These are phyloP conservation scores for Penicillium sp. DNA, from an alignment of 2,329 filamentous ascomycete species.

Conservation along the genomic window DNA sequence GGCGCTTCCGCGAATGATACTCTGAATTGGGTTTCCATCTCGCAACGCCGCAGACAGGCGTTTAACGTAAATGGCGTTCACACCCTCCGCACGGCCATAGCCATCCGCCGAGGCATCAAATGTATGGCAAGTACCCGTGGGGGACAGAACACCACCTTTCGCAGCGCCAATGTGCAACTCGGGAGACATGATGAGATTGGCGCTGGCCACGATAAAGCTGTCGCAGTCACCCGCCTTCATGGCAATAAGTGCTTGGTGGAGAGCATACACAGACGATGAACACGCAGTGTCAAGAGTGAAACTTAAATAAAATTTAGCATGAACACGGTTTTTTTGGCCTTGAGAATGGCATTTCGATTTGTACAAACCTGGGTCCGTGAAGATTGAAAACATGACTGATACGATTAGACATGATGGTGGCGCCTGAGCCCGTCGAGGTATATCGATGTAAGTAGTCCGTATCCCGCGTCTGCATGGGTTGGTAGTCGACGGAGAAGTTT, in stretches of 20 bases:
- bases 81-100: slow-evolving; percentile 53
- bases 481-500: neutral
- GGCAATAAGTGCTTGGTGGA: too few species aligned
- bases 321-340: too few species aligned
- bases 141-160: neutral
- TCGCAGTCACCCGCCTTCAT: too few species aligned
- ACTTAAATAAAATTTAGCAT: too few species aligned
- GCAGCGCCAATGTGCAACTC: neutral
- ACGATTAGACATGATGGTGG: too few species aligned
- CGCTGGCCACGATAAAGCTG: neutral
- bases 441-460: too few species aligned
- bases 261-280: too few species aligned
- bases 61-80: slow-evolving; percentile 49
- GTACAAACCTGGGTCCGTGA: too few species aligned
- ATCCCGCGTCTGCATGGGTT: neutral
- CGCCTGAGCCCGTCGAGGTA: too few species aligned
- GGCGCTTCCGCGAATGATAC: slow-evolving; percentile 48
- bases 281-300: too few species aligned
- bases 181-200: neutral
- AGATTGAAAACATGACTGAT: too few species aligned
- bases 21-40: slow-evolving; percentile 49
- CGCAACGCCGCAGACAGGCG: slow-evolving; percentile 46
- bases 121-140: slow-evolving; percentile 27
- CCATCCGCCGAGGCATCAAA: slow-evolving; percentile 52
- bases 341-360: too few species aligned